These are phyloP conservation scores for Zychaea mexicana DNA, from an alignment of 371 early-diverging fungal species.

Conservation along the genomic window DNA sequence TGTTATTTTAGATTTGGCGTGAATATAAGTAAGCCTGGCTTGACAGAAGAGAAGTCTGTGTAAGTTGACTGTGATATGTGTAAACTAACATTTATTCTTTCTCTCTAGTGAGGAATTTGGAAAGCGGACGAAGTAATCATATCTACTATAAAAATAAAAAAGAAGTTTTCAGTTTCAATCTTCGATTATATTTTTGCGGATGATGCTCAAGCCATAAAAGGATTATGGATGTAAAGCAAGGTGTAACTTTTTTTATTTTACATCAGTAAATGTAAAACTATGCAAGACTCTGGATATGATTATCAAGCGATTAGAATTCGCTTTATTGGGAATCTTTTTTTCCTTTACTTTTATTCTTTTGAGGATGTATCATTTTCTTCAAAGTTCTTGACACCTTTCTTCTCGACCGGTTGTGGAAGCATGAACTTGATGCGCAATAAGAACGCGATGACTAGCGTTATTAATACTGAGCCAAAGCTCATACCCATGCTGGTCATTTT, in stretches of 20 bases:
- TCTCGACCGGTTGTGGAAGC: neutral
- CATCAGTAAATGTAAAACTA: no score
- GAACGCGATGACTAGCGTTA: neutral
- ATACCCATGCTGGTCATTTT: neutral
- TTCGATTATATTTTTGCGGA: neutral
- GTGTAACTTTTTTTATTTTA: no score
- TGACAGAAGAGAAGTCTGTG: no score
- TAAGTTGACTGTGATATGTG: neutral
- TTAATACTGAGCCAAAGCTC: neutral
- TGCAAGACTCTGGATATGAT: no score
- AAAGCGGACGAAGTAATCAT: conserved; percentile 18
- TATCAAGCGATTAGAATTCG: neutral
- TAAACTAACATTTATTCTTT: conserved; percentile 10
- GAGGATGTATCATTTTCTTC: neutral
- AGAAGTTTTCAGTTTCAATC: neutral
- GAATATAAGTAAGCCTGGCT: conserved; percentile 61
- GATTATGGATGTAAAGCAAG: no score
- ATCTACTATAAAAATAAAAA: conserved; percentile 9
- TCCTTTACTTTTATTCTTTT: neutral
- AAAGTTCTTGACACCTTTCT: neutral
- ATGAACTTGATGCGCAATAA: neutral
- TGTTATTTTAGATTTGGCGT: conserved; percentile 49
- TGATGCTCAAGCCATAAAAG: neutral
- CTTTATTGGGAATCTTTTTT: no score
- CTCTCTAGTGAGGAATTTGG: conserved; percentile 44